Base-by-base conservation (phyloP, 2,329 filamentous ascomycete genomes). In the Ophiostoma pallidulum region DNA sequence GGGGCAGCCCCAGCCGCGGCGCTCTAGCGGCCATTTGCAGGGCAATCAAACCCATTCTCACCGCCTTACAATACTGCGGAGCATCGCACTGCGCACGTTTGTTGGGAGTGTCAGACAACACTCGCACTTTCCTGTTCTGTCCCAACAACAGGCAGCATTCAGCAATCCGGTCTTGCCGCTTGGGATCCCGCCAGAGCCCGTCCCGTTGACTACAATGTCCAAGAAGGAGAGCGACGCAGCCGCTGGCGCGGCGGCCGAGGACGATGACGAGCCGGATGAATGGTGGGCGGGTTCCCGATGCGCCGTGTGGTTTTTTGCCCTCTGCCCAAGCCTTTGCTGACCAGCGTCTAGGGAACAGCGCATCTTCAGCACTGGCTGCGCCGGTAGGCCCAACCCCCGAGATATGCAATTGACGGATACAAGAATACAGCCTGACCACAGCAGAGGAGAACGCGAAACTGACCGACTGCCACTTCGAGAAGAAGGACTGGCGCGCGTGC, bases 381-480 rank as follows among this genome's bases (percentile, higher is more conserved):
- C 89, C 66, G 82, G 91, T 94, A 47, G 4, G 31, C 18, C 2
- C 8, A 4, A n/a, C 2, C 69, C 10, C 9, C 4, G 22, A 9
- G 18, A 14, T 28, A 10, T 5, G 5, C 24, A 6, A 28, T 28
- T 28, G 24, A 28, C 10, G 24, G 10, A 5, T 28, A 10, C 24
- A 28, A 20, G 50, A 19, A 14, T 3, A 35, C 12, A 5, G 10
- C 6, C 38, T 18, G 13, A 20, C 19, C 37, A 29, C 4, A 39
- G 9, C 56, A 96, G 91, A 79, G 19, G 91, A 97, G 62, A 95
- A 97, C 60, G 71, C 77, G 46, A 90, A 81, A 60, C 77, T 98
- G 81, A 96, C 89, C 31, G 87, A 97, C 64, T 98, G 92, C 67
- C 95, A 94, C 65, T 95, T 80, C 61, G 88, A 91, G 47, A 95